Evolutionary conservation across 306 rosid species (phyloP), one percentile per base, ranked within the genome.

Genomic region (Cucurbita argyrosperma): DNA sequence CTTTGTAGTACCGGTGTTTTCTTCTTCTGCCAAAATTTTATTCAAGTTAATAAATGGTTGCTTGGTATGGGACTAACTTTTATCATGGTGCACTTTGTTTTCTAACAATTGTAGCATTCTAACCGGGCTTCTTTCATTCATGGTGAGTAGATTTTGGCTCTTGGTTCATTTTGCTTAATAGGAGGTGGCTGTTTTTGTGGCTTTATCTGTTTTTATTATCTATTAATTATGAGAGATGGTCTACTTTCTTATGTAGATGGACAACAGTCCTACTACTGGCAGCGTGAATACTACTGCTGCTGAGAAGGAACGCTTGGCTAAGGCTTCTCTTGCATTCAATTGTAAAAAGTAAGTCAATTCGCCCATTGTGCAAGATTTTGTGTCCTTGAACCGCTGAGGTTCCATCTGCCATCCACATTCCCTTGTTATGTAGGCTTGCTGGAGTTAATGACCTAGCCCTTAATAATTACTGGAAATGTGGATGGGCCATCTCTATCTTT

Each of bases 61-160:
- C 60, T 70, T 30, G 15, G 59, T 51, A 18, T 39, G 49, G 64
- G 18, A 40, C 52, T 18, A 19, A 51, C 64, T 76, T 64, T 52
- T 63, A 53, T 38, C 69, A 70, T 73, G 76, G 37, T 67, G 63
- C 67, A 60, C 61, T 18, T 7, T 16, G 46, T 35, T 52, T 50
- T 70, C 42, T 16, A 35, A 70, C 72, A 67, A 75, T 71, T 88
- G 92, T 96, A 94, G 99, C 90, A 94, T 94, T 79, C 90, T 94
- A 60, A 92, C 96, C 0, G 99, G 99, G 77, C 99, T 94, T 81
- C 97, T 94, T 80, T 94, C 99, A 8, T 94, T 94, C 78, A 94
- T 94, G 99, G 99, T 90, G 75, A 83, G 96, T 81, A 76, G 53
- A 71, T 63, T 76, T 21, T 66, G 71, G 77, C 21, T 76, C 74